Evolutionary conservation across 164 flowering plant species (phyloP).

Genomic region (Aristolochia contorta): DNA sequence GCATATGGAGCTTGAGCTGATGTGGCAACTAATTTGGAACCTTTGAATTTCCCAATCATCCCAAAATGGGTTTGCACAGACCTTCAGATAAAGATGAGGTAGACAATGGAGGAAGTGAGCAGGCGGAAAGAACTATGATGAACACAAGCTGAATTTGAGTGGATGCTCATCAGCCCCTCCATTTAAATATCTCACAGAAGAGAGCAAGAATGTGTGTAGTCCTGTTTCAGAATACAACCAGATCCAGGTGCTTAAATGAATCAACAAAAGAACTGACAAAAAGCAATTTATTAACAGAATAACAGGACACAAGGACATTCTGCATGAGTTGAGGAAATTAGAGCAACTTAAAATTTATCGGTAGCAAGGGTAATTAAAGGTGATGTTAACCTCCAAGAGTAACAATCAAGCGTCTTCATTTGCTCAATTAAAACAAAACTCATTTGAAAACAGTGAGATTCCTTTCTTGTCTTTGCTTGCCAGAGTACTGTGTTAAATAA

Average conservation of each 20-base stretch:
- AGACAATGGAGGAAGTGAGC: conserved; percentile 8
- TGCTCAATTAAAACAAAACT: too few species aligned
- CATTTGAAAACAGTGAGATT: too few species aligned
- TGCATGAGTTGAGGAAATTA: neutral
- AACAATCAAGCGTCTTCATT: too few species aligned
- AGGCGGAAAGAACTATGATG: conserved; percentile 5
- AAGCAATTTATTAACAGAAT: neutral
- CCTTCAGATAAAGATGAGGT: conserved; percentile 10
- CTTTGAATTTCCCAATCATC: conserved; percentile 19
- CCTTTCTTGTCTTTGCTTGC: too few species aligned
- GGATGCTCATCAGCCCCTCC: conserved; percentile 37
- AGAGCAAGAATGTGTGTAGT: neutral
- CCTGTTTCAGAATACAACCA: neutral
- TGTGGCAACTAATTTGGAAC: conserved; percentile 21
- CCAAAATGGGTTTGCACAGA: conserved; percentile 8
- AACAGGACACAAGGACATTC: neutral
- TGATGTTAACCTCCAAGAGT: too few species aligned
- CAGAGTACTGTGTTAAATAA: too few species aligned
- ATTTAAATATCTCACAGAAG: conserved; percentile 17
- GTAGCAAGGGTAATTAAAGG: too few species aligned
- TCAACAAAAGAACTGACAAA: conserved; percentile 6
- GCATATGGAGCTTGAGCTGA: conserved; percentile 31
- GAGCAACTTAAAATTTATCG: neutral
- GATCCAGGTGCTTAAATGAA: neutral
- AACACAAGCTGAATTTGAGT: conserved; percentile 12